Evolutionary conservation across 257 asterid species (phyloP).

Genomic region (Capsicum chinense): DNA sequence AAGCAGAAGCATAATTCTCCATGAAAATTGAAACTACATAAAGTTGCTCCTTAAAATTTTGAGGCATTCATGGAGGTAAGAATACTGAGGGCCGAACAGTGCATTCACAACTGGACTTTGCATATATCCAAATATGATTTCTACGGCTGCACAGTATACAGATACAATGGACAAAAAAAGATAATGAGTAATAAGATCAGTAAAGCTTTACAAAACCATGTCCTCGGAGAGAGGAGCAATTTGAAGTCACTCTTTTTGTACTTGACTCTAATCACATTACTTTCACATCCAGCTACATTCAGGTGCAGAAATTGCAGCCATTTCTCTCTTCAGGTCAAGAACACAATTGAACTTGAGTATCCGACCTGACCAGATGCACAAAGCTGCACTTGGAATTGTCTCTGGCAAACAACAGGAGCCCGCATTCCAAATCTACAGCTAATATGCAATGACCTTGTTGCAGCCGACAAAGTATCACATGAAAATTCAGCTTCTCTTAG

Average conservation of each 20-base stretch:
- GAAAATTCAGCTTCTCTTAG: constrained; percentile 52
- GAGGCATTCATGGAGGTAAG: background rate
- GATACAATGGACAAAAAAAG: constrained; percentile 11
- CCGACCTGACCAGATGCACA: constrained; percentile 48
- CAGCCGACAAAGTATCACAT: constrained; percentile 41
- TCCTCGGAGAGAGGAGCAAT: background rate
- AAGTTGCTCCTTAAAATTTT: background rate
- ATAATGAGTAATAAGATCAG: constrained; percentile 16
- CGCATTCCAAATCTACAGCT: constrained; percentile 45
- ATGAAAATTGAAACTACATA: background rate
- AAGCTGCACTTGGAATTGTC: constrained; percentile 54
- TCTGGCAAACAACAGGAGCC: constrained; percentile 46
- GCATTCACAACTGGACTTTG: constrained; percentile 5
- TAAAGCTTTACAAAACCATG: constrained; percentile 19
- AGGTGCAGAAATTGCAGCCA: background rate
- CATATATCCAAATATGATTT: constrained; percentile 18
- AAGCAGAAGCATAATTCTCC: background rate
- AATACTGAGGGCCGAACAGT: background rate
- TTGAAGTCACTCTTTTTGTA: constrained; percentile 15
- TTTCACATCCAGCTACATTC: constrained; percentile 11
- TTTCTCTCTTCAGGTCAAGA: constrained; percentile 48
- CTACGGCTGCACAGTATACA: constrained; percentile 16
- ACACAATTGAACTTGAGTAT: constrained; percentile 49
- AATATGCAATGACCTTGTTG: constrained; percentile 50
- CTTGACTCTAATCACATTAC: background rate